phyloP scores from a whole-genome alignment of 306 rosid genomes.

The Vigna mungo region DNA sequence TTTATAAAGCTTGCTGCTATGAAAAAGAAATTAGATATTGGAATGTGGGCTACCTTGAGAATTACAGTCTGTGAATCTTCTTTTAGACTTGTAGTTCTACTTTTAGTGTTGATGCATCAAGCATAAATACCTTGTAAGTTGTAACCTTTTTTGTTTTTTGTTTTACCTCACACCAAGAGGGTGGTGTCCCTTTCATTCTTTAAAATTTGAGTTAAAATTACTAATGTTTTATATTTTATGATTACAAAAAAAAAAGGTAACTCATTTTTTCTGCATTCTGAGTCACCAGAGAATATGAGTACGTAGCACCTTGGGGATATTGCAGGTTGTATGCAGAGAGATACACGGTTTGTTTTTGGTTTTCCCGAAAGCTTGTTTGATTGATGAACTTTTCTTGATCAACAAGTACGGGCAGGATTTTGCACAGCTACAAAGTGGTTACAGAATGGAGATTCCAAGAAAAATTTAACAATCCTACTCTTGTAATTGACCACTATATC shows the following conservation, averaged over 20 bases:
- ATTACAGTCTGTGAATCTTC: constrained; percentile 38
- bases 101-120: background rate
- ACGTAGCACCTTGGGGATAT: constrained; percentile 32
- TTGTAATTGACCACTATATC: background rate
- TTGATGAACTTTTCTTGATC: constrained; percentile 49
- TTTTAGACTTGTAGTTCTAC: constrained; percentile 7
- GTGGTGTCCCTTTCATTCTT: constrained; percentile 13
- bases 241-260: background rate
- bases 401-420: constrained; percentile 44
- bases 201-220: constrained; percentile 31
- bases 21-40: constrained; percentile 40
- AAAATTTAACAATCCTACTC: constrained; percentile 9
- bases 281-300: constrained; percentile 37
- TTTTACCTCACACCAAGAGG: too few species aligned
- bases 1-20: constrained; percentile 25
- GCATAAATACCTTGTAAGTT: too few species aligned
- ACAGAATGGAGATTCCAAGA: constrained; percentile 25
- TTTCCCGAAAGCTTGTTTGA: constrained; percentile 51
- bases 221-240: background rate
- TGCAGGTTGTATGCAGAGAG: constrained; percentile 39
- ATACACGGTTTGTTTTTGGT: constrained; percentile 42
- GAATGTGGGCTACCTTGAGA: constrained; percentile 47
- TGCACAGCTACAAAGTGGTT: constrained; percentile 34
- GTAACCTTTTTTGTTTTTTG: too few species aligned
- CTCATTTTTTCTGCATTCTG: constrained; percentile 25